These are phyloP conservation scores for Clitopilus hobsonii DNA, from an alignment of 768 basidiomycete species.

Conservation along the genomic window DNA sequence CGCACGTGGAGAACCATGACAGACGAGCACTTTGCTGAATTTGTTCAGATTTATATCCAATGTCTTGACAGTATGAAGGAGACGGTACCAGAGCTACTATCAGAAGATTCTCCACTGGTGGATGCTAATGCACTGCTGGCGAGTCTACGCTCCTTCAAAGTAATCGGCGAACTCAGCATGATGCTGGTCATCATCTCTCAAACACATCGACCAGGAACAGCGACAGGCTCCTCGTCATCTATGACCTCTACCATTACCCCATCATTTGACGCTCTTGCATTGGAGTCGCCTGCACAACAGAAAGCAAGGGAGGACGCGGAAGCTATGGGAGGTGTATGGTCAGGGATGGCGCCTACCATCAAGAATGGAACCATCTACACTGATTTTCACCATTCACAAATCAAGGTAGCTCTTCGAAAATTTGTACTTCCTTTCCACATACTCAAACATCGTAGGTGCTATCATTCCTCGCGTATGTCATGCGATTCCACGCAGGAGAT, in stretches of 20 bases:
- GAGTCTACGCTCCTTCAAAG: slow-evolving; percentile 85
- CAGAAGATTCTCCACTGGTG: slow-evolving; percentile 52
- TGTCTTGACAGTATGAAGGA: slow-evolving; percentile 69
- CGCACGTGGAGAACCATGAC: slow-evolving; percentile 69
- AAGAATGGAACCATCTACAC: slow-evolving; percentile 69
- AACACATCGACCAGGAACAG: slow-evolving; percentile 53
- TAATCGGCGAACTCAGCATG: slow-evolving; percentile 90
- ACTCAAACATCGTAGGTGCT: slow-evolving; percentile 57
- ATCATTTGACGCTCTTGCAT: slow-evolving; percentile 73
- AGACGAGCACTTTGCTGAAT: slow-evolving; percentile 72
- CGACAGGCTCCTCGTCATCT: slow-evolving; percentile 50
- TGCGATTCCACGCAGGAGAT: slow-evolving; percentile 49
- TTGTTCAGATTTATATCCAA: slow-evolving; percentile 76
- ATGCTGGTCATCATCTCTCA: slow-evolving; percentile 90
- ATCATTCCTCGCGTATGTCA: slow-evolving; percentile 87
- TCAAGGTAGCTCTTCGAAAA: slow-evolving; percentile 55
- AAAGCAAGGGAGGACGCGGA: slow-evolving; percentile 74
- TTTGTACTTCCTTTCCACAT: slow-evolving; percentile 10
- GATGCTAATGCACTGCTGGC: slow-evolving; percentile 60
- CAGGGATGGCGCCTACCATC: slow-evolving; percentile 76
- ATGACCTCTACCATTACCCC: slow-evolving; percentile 69
- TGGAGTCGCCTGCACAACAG: slow-evolving; percentile 80
- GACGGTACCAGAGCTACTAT: slow-evolving; percentile 72
- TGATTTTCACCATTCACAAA: slow-evolving; percentile 85
- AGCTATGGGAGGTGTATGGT: slow-evolving; percentile 78